Evolutionary conservation across 164 flowering plant genomes (phyloP).

Genomic region (Vitis labrusca): DNA sequence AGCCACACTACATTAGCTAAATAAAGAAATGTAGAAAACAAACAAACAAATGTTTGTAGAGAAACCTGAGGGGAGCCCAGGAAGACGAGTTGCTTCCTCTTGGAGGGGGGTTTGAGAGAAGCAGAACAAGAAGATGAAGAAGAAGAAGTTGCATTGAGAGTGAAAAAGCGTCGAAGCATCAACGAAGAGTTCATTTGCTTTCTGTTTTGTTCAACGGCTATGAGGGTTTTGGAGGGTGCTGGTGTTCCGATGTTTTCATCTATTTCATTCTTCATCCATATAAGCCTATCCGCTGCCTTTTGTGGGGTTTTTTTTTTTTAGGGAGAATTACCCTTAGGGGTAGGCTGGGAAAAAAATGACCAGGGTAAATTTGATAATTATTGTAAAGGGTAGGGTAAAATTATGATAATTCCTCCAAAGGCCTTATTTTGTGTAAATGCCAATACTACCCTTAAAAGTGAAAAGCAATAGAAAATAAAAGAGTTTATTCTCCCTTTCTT

Average conservation of each 20-base stretch:
- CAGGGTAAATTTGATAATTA: too few relatives aligned
- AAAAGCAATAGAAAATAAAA: too few relatives aligned
- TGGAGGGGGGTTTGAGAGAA: constrained; percentile 22
- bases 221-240: background rate
- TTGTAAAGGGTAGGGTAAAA: too few relatives aligned
- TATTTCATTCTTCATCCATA: too few relatives aligned
- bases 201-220: constrained; percentile 4
- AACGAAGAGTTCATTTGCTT: constrained; percentile 30
- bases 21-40: background rate
- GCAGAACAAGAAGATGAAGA: constrained; percentile 27
- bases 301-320: too few relatives aligned
- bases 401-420: too few relatives aligned
- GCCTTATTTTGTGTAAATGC: too few relatives aligned
- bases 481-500: too few relatives aligned
- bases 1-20: background rate
- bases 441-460: too few relatives aligned
- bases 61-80: constrained; percentile 87
- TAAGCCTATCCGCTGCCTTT: too few relatives aligned
- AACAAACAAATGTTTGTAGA: background rate
- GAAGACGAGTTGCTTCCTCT: constrained; percentile 77
- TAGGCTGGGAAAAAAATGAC: too few relatives aligned
- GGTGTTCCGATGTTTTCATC: background rate
- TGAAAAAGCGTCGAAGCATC: constrained; percentile 69
- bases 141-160: constrained; percentile 31
- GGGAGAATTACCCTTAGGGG: too few relatives aligned